A percentile compares a stretch with the other conserved stretches of the same genome.
These are phyloP conservation scores for Gracilaria domingensis DNA, from an alignment of 23 red algal genomes.

Conservation along the genomic window DNA sequence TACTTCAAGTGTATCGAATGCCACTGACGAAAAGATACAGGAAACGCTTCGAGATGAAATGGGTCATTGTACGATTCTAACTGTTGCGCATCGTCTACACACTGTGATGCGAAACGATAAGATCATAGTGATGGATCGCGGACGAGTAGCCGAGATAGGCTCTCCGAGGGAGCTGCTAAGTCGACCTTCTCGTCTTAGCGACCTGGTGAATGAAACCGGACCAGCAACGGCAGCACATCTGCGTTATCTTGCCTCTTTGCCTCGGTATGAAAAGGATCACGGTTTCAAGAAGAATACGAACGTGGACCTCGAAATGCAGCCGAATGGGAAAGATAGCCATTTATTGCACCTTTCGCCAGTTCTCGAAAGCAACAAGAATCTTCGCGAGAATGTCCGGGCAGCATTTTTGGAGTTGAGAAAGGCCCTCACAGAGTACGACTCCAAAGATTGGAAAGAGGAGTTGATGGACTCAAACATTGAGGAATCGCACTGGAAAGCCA, in stretches of 20 bases:
- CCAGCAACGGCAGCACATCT: slow-evolving; percentile 63
- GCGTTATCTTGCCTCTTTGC: slow-evolving; percentile 36
- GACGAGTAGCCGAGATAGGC: slow-evolving; percentile 84
- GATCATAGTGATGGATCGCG: slow-evolving; percentile 90
- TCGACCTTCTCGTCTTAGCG: slow-evolving; percentile 42
- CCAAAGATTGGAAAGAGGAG: slow-evolving; percentile 8
- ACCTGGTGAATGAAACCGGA: slow-evolving; percentile 75
- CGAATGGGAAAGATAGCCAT: neutral
- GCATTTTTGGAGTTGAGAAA: slow-evolving; percentile 48
- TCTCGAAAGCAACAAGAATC: neutral
- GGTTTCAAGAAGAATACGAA: neutral
- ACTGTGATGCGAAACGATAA: slow-evolving; percentile 86
- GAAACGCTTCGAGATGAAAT: slow-evolving; percentile 82
- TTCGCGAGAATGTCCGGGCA: slow-evolving; percentile 34
- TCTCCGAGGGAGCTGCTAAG: slow-evolving; percentile 72
- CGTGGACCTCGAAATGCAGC: neutral
- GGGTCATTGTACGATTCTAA: slow-evolving; percentile 73
- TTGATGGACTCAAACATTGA: slow-evolving; percentile 9
- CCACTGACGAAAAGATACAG: slow-evolving; percentile 82
- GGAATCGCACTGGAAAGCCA: slow-evolving; percentile 32
- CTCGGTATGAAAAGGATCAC: neutral
- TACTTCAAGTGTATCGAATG: slow-evolving; percentile 76
- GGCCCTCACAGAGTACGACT: slow-evolving; percentile 36
- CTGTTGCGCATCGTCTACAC: slow-evolving; percentile 91
- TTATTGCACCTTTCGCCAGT: neutral